Percentiles rank a stretch among this genome's conserved stretches.
Evolutionary conservation across 345 rosid species (phyloP).

Genomic region (Cardamine chenopodiifolia): DNA sequence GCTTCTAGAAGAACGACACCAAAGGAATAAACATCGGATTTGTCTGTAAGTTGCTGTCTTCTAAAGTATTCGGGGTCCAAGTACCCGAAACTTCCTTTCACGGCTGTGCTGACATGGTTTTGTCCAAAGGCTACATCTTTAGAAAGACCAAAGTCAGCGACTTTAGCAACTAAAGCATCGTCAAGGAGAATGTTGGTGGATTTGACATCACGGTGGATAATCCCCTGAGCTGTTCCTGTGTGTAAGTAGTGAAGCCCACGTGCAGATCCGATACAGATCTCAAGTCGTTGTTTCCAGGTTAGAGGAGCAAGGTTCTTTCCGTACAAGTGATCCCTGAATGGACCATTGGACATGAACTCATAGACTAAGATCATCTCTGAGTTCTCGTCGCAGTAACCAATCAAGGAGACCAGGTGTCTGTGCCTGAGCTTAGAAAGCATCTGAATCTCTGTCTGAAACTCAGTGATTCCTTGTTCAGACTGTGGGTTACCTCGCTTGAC

Average conservation of each 20-base stretch:
- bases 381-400: conserved; percentile 79
- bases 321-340: conserved; percentile 73
- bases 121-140: conserved; percentile 77
- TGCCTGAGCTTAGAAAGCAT: conserved; percentile 87
- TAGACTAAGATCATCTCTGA: conserved; percentile 81
- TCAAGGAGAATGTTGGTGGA: conserved; percentile 81
- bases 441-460: conserved; percentile 83
- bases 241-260: conserved; percentile 83
- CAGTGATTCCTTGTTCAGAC: conserved; percentile 86
- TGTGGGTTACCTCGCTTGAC: conserved; percentile 87
- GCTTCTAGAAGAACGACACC: conserved; percentile 70
- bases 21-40: conserved; percentile 71
- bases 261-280: conserved; percentile 78
- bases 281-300: conserved; percentile 79
- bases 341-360: conserved; percentile 84
- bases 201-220: conserved; percentile 85
- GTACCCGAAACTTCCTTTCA: conserved; percentile 63
- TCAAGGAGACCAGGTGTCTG: conserved; percentile 80
- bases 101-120: conserved; percentile 59
- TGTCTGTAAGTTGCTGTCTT: conserved; percentile 65
- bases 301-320: conserved; percentile 66
- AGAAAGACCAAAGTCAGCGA: conserved; percentile 80
- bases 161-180: conserved; percentile 76
- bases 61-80: conserved; percentile 71
- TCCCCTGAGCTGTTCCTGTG: conserved; percentile 91